Conservation (phyloP, 148 eudicot genomes). For the Spergularia marina region DNA sequence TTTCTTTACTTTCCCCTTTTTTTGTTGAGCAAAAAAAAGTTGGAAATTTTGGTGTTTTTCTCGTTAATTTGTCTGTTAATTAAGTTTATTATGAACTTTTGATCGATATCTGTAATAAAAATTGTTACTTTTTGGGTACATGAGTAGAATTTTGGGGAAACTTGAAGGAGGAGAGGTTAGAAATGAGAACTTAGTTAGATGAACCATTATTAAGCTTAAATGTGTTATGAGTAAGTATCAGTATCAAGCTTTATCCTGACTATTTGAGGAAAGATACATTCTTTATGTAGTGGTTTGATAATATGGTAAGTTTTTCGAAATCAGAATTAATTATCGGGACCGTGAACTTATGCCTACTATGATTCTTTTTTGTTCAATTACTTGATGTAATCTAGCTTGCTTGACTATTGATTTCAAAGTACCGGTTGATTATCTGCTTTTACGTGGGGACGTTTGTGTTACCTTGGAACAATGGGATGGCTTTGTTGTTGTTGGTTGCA, state of each 20-base stretch:
- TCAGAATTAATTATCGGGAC: background rate
- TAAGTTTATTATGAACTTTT: background rate
- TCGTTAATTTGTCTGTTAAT: background rate
- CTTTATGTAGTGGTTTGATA: background rate
- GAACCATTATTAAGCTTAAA: no score
- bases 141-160: background rate
- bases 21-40: background rate
- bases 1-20: no score
- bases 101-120: background rate
- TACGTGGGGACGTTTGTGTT: background rate
- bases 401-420: background rate
- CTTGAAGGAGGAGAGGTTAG: background rate
- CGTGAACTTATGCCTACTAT: background rate
- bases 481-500: background rate
- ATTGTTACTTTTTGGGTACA: background rate
- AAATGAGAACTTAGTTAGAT: background rate
- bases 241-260: background rate
- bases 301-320: background rate
- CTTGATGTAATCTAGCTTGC: background rate
- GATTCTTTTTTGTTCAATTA: background rate
- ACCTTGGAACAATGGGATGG: background rate
- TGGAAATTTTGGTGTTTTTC: background rate
- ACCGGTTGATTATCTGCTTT: no score
- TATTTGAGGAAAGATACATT: constrained; percentile 2
- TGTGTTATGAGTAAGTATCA: no score